Evolutionary conservation across 2,329 filamentous ascomycete genomes (phyloP).

Genomic region (Ramularia endophylla): DNA sequence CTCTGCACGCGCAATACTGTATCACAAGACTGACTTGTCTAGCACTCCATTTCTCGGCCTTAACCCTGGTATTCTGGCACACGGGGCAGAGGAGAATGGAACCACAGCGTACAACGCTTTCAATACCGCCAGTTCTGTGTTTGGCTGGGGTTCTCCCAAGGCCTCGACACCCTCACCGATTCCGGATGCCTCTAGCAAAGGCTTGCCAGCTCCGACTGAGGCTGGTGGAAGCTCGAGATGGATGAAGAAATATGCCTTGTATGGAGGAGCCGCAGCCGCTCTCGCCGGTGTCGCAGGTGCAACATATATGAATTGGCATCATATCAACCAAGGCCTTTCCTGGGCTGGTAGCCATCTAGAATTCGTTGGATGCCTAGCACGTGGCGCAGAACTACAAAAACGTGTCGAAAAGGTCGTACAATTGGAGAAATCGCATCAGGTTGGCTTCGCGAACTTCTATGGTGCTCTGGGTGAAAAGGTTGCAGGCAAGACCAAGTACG

Average conservation of each 20-base stretch:
- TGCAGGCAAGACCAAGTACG: slow-evolving; percentile 44
- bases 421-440: slow-evolving; percentile 56
- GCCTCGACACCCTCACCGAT: slow-evolving; percentile 19
- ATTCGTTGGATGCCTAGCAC: slow-evolving; percentile 83
- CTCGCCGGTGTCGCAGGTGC: slow-evolving; percentile 78
- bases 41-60: slow-evolving; percentile 79
- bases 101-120: slow-evolving; percentile 62
- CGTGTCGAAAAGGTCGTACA: slow-evolving; percentile 64
- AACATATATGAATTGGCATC: slow-evolving; percentile 78
- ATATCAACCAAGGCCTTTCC: slow-evolving; percentile 65
- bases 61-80: slow-evolving; percentile 73
- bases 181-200: slow-evolving; percentile 25
- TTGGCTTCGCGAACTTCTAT: slow-evolving; percentile 84
- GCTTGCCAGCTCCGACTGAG: slow-evolving; percentile 30
- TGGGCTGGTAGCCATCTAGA: slow-evolving; percentile 90
- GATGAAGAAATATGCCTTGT: slow-evolving; percentile 75
- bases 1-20: slow-evolving; percentile 40
- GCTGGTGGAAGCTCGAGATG: slow-evolving; percentile 49
- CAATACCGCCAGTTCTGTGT: slow-evolving; percentile 56
- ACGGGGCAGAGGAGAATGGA: slow-evolving; percentile 73
- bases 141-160: slow-evolving; percentile 37
- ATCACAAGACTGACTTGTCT: slow-evolving; percentile 53
- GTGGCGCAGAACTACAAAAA: slow-evolving; percentile 72
- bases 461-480: slow-evolving; percentile 67
- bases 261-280: slow-evolving; percentile 73